A percentile compares a stretch with the other conserved stretches of the same genome.
phyloP scores from a whole-genome alignment of 192 early-diverging fungal genomes.

The Linnemannia hyalina region DNA sequence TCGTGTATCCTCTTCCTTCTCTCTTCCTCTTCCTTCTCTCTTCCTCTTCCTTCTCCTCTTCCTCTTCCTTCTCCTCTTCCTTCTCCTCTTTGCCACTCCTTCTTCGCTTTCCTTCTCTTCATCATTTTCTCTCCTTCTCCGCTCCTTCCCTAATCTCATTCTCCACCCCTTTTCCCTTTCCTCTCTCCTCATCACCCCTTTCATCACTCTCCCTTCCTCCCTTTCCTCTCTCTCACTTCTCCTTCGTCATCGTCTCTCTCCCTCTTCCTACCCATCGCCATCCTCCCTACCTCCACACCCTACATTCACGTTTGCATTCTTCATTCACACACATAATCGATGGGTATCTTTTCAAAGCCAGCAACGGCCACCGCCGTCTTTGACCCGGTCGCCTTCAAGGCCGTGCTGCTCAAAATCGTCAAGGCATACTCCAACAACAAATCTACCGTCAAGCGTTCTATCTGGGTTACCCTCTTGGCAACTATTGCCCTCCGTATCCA shows the following conservation, averaged over 20 bases:
- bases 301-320: neutral
- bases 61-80: neutral
- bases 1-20: no score
- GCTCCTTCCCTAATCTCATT: neutral
- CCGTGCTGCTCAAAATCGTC: constrained; percentile 46
- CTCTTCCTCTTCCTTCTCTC: neutral
- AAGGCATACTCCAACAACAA: constrained; percentile 56
- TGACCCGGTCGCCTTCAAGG: constrained; percentile 51
- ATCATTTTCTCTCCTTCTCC: neutral
- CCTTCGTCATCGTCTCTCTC: neutral
- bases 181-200: constrained; percentile 6
- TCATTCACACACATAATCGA: neutral
- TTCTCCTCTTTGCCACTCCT: neutral
- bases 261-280: neutral
- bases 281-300: neutral
- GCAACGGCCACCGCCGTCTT: constrained; percentile 34
- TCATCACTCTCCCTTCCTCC: neutral
- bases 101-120: neutral
- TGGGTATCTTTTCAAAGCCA: constrained; percentile 56
- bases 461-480: constrained; percentile 54
- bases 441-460: constrained; percentile 53
- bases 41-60: neutral
- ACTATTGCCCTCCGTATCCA: constrained; percentile 54
- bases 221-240: neutral
- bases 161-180: neutral